Percentiles rank a stretch among this genome's conserved stretches.
phyloP scores from a whole-genome alignment of 768 basidiomycete species.

The Hirschioporus abietinus region DNA sequence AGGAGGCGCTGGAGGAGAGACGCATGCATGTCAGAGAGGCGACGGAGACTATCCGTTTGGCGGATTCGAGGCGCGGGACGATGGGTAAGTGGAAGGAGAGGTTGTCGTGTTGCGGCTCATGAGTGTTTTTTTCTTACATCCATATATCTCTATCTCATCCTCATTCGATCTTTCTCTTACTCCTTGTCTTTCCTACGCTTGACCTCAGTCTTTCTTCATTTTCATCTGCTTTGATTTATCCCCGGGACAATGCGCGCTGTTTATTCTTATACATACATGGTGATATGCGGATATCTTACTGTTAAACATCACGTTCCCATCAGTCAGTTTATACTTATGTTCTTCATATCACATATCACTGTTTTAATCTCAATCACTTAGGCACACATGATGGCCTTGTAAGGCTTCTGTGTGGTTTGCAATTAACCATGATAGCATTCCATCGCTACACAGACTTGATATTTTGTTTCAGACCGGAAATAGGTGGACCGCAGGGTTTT shows the following conservation, averaged over 20 bases:
- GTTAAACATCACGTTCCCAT: neutral
- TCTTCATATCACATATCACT: neutral
- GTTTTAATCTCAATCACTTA: neutral
- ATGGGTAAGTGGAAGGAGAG: neutral
- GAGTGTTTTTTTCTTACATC: neutral
- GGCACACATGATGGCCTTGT: neutral
- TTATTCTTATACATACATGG: neutral
- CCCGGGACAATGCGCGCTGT: neutral
- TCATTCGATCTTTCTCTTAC: neutral
- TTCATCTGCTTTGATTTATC: neutral
- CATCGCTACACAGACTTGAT: neutral
- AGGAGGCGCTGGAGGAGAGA: conserved; percentile 48
- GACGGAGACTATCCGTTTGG: conserved; percentile 31
- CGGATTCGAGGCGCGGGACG: conserved; percentile 4
- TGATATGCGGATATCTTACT: neutral
- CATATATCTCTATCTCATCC: neutral
- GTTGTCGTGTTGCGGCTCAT: neutral
- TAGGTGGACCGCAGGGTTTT: no score
- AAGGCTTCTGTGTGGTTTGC: no score
- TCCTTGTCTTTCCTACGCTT: neutral
- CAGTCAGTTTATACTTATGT: neutral
- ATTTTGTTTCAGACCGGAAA: neutral
- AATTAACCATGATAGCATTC: neutral
- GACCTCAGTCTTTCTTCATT: neutral
- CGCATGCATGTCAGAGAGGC: conserved; percentile 36